These are phyloP conservation scores for Juncus effusus DNA, from an alignment of 176 grass and related monocot species.

Conservation along the genomic window DNA sequence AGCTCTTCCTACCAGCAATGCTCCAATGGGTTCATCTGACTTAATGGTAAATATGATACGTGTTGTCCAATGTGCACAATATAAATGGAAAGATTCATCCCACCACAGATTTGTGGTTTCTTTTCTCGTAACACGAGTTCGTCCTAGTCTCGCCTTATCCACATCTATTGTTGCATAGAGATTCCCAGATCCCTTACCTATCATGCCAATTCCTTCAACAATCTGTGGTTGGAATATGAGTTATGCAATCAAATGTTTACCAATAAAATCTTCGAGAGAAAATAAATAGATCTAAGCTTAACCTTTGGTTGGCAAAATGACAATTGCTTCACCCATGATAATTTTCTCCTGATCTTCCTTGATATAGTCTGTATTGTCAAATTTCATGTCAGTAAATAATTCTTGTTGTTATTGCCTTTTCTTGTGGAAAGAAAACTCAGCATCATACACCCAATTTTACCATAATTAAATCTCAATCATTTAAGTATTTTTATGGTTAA, in stretches of 20 bases:
- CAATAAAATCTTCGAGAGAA: background rate
- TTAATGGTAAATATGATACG: conserved; percentile 82
- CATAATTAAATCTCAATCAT: background rate
- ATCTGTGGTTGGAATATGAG: conserved; percentile 14
- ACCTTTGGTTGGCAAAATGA: conserved; percentile 61
- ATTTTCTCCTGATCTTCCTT: conserved; percentile 31
- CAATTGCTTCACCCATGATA: conserved; percentile 63
- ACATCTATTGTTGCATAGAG: conserved; percentile 87
- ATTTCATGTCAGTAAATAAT: conserved; percentile 2
- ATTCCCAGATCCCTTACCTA: conserved; percentile 18
- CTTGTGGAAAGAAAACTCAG: background rate
- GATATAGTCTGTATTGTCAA: conserved; percentile 24
- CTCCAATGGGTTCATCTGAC: conserved; percentile 46
- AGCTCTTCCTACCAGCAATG: conserved; percentile 67
- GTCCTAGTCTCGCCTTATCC: conserved; percentile 70
- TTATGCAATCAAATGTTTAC: background rate
- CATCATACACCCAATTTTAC: background rate
- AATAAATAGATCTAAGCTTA: background rate
- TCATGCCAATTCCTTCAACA: conserved; percentile 26
- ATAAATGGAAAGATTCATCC: conserved; percentile 72
- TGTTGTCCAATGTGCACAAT: conserved; percentile 70
- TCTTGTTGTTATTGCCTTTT: background rate
- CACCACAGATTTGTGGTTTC: conserved; percentile 30
- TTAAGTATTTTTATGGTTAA: background rate
- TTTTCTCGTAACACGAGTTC: conserved; percentile 35